Evolutionary conservation across 805 yeast species (phyloP), one percentile per base, ranked within the genome.

Genomic region (Candida railenensis): DNA sequence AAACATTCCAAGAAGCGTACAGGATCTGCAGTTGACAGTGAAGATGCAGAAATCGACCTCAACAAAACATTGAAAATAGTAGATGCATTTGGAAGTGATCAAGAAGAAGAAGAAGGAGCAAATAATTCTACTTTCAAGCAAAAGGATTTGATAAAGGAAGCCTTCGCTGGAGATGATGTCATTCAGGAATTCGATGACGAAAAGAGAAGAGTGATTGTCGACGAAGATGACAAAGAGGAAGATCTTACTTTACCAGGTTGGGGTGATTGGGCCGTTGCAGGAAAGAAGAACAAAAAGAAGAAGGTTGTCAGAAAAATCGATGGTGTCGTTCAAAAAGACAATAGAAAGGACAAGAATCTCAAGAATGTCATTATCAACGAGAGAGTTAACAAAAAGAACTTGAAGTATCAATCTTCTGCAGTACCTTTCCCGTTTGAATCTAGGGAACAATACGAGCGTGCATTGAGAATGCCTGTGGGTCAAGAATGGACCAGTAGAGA

Each of bases 121-220:
- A 66, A 62, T 1, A 75, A 72, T 36, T 62, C 68, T 28, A 73
- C 70, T 48, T 88, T 90, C 71, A 80, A 81, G 54, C 96, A 90
- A 59, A 82, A 82, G 53, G 91, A 89, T 45, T 74, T 94, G 39
- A 86, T 94, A 50, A 81, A 85, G 50, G 85, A 90, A 61, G 99
- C 98, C 0, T 94, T 94, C 75, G 97, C 97, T 3, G 98, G 98
- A 22, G 99, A 94, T 68, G 94, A 94, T 62, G 96, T 92, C 34
- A 87, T 89, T 14, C 70, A 73, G 4, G 90, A 90, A 53, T 94
- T 94, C 63, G 82, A 80, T 51, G 76, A 71, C 12, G 98, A 91
- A 56, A 94, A 92, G 69, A 71, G 74, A 47, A 76, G 80, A 53
- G 78, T 78, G 11, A 73, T 77, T 4, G 78, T 71, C 38, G 90